Conservation (phyloP, 192 early-diverging fungal species). For the Coemansia sp. region DNA sequence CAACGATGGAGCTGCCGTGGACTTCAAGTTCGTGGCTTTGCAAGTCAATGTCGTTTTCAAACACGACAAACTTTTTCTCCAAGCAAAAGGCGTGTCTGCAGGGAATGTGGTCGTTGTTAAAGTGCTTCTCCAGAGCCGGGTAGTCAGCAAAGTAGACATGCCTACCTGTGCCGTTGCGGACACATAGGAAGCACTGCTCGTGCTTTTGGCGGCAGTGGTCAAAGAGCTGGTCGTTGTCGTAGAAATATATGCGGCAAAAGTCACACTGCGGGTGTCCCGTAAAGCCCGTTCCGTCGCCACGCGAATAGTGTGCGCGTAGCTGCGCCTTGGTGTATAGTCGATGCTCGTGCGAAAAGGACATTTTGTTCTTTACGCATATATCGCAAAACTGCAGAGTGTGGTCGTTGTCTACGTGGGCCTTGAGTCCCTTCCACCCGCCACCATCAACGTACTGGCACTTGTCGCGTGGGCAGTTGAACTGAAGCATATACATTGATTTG, state of each 20-base stretch:
- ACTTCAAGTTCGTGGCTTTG: constrained; percentile 80
- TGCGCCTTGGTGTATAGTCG: constrained; percentile 75
- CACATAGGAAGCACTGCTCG: constrained; percentile 93
- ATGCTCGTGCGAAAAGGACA: constrained; percentile 93
- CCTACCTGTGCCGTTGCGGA: constrained; percentile 64
- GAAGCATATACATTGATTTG: constrained; percentile 69
- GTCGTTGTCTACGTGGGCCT: constrained; percentile 74
- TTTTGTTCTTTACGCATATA: constrained; percentile 85
- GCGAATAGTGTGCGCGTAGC: constrained; percentile 74
- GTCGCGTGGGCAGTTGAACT: constrained; percentile 87
- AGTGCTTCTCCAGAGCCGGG: constrained; percentile 78
- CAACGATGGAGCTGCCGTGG: constrained; percentile 31
- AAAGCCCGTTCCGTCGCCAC: constrained; percentile 74
- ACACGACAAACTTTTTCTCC: constrained; percentile 96
- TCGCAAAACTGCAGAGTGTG: constrained; percentile 84
- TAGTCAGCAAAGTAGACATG: constrained; percentile 92
- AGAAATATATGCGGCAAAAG: constrained; percentile 84
- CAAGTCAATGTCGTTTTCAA: constrained; percentile 88
- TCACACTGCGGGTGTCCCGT: constrained; percentile 88
- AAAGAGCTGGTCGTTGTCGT: constrained; percentile 92
- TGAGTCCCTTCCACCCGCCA: constrained; percentile 83
- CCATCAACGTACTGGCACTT: constrained; percentile 73
- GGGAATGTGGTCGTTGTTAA: constrained; percentile 75
- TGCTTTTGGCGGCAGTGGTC: constrained; percentile 91
- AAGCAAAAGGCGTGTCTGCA: constrained; percentile 82